These are phyloP conservation scores for Chaetomium fimeti DNA, from an alignment of 495 filamentous ascomycete genomes.

Conservation along the genomic window DNA sequence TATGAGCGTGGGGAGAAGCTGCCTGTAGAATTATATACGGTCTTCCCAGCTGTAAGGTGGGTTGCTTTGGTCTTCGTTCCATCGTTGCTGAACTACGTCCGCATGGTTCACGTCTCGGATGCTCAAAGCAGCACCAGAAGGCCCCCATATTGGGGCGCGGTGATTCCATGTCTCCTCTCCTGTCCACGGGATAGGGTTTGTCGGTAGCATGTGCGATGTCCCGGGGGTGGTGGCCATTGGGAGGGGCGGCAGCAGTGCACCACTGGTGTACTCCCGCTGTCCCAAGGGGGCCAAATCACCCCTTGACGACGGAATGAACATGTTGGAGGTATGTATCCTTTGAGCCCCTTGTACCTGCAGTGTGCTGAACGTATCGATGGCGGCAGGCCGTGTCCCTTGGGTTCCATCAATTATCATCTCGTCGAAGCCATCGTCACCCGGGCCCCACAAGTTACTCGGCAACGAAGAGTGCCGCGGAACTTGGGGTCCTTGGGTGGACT, in stretches of 20 bases:
- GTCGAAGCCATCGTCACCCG: neutral
- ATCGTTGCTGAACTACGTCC: neutral
- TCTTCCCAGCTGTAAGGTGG: neutral
- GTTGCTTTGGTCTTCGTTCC: neutral
- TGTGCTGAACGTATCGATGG: neutral
- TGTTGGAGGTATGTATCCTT: neutral
- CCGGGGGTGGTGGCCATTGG: neutral
- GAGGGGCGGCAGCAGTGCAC: neutral
- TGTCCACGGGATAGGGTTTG: neutral
- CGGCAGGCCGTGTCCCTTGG: neutral
- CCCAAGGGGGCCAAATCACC: neutral
- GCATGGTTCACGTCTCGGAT: neutral
- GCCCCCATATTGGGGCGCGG: neutral
- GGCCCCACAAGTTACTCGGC: too few species aligned
- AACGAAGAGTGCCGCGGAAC: neutral
- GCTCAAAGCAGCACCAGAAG: neutral
- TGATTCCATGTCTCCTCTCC: neutral
- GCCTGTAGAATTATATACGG: neutral
- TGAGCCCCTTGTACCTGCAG: neutral
- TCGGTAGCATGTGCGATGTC: neutral
- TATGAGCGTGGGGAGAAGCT: neutral
- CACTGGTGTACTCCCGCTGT: neutral
- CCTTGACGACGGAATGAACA: neutral
- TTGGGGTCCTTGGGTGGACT: neutral
- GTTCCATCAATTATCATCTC: neutral